Evolutionary conservation across 83 land plant genomes (phyloP).

Genomic region (Isoetes engelmannii): DNA sequence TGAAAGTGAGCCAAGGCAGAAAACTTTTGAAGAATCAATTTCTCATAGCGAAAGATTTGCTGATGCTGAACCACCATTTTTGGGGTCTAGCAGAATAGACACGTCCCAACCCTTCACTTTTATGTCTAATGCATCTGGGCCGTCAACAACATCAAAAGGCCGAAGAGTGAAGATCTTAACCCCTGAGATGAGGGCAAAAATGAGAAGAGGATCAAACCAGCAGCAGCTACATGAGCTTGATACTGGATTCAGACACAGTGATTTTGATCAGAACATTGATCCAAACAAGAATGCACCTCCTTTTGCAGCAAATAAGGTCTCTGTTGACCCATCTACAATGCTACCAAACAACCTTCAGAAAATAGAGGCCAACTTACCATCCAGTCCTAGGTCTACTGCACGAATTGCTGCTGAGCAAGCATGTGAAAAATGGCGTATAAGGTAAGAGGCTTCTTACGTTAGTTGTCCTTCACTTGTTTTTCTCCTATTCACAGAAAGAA

Average conservation of each 20-base stretch:
- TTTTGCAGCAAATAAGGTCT: constrained; percentile 10
- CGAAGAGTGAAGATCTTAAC: too few relatives aligned
- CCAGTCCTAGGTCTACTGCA: constrained; percentile 17
- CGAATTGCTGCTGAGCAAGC: constrained; percentile 56
- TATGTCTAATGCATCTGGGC: too few relatives aligned
- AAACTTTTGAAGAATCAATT: too few relatives aligned
- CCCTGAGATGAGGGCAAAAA: not conserved
- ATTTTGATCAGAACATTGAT: constrained; percentile 9
- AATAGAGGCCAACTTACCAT: constrained; percentile 13
- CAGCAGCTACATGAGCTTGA: constrained; percentile 29
- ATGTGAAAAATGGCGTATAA: constrained; percentile 87
- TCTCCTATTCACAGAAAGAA: not conserved
- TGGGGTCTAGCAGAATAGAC: too few relatives aligned
- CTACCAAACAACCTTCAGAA: constrained; percentile 4
- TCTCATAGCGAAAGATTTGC: too few relatives aligned
- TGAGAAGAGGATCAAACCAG: constrained; percentile 10
- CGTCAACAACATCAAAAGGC: too few relatives aligned
- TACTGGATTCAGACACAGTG: constrained; percentile 27
- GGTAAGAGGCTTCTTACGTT: constrained; percentile 42
- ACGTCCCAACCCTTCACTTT: too few relatives aligned
- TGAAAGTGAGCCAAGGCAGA: too few relatives aligned
- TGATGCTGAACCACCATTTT: too few relatives aligned
- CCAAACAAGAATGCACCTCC: constrained; percentile 14
- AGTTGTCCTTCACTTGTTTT: not conserved
- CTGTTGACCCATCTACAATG: not conserved